phyloP scores from a whole-genome alignment of 371 early-diverging fungal genomes.

The Mucor irregularis region DNA sequence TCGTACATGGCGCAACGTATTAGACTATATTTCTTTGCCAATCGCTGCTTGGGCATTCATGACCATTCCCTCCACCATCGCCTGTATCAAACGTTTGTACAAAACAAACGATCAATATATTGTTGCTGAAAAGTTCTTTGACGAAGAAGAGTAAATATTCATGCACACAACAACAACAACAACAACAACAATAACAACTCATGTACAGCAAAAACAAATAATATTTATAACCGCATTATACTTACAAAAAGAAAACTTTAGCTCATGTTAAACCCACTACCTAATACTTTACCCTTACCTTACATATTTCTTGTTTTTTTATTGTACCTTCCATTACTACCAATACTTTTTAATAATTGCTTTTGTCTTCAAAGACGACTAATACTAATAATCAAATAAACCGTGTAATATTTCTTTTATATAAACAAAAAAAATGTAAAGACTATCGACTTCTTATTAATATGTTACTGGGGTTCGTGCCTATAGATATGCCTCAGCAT shows the following conservation, averaged over 20 bases:
- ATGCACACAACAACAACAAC: too few relatives aligned
- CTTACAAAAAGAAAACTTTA: too few relatives aligned
- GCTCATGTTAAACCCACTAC: too few relatives aligned
- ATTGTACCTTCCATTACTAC: background rate
- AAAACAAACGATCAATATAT: slow-evolving; percentile 53
- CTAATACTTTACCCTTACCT: background rate
- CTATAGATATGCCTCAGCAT: too few relatives aligned
- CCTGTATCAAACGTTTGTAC: slow-evolving; percentile 50
- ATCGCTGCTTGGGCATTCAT: slow-evolving; percentile 61
- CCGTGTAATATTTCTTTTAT: too few relatives aligned
- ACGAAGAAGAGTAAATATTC: slow-evolving; percentile 38
- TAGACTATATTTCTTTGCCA: slow-evolving; percentile 55
- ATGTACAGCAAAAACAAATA: background rate
- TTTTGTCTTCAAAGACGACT: background rate
- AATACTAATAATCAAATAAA: too few relatives aligned
- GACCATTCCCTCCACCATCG: slow-evolving; percentile 58
- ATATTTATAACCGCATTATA: background rate
- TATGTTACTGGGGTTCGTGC: too few relatives aligned
- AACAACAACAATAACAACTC: background rate
- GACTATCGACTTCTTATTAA: too few relatives aligned
- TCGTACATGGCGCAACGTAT: slow-evolving; percentile 47
- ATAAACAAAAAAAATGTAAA: too few relatives aligned
- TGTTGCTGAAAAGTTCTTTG: slow-evolving; percentile 57
- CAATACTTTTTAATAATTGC: background rate
- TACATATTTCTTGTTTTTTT: background rate